A percentile compares a stretch with the other conserved stretches of the same genome.
These are phyloP conservation scores for Physaria fendleri DNA, from an alignment of 345 rosid genomes.

Conservation along the genomic window DNA sequence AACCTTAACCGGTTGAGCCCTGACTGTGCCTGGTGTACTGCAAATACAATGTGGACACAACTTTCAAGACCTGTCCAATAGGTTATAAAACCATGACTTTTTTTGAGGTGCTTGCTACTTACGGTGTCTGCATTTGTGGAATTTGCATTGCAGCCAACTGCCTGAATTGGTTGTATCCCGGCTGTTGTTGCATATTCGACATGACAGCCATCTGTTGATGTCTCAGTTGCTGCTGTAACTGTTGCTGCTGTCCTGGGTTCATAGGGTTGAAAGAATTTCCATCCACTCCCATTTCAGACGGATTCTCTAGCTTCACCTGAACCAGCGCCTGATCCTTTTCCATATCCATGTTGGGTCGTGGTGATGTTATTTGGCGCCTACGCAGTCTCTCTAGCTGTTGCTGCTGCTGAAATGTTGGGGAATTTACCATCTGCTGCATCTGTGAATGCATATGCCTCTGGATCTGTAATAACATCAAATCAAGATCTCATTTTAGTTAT, in stretches of 20 bases:
- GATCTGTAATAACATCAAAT: slow-evolving; percentile 38
- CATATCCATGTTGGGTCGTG: slow-evolving; percentile 55
- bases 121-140: slow-evolving; percentile 74
- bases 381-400: slow-evolving; percentile 58
- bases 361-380: slow-evolving; percentile 50
- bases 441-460: slow-evolving; percentile 67
- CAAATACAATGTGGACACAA: slow-evolving; percentile 15
- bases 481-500: not conserved
- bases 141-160: slow-evolving; percentile 59
- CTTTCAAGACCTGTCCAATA: slow-evolving; percentile 6
- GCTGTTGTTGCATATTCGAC: slow-evolving; percentile 56
- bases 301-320: slow-evolving; percentile 73
- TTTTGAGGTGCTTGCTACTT: slow-evolving; percentile 30
- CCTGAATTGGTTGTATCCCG: slow-evolving; percentile 60
- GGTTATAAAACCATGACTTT: slow-evolving; percentile 2
- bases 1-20: slow-evolving; percentile 90
- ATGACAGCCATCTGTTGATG: slow-evolving; percentile 69
- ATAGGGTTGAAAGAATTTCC: slow-evolving; percentile 51
- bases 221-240: slow-evolving; percentile 54
- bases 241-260: slow-evolving; percentile 50
- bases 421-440: slow-evolving; percentile 64
- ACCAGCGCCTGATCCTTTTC: slow-evolving; percentile 71
- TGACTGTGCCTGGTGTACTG: slow-evolving; percentile 56
- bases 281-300: slow-evolving; percentile 60
- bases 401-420: slow-evolving; percentile 55